Percentiles rank a stretch among this genome's conserved stretches.
Evolutionary conservation across 441 rosid genomes (phyloP).

Genomic region (Gossypium laxum): DNA sequence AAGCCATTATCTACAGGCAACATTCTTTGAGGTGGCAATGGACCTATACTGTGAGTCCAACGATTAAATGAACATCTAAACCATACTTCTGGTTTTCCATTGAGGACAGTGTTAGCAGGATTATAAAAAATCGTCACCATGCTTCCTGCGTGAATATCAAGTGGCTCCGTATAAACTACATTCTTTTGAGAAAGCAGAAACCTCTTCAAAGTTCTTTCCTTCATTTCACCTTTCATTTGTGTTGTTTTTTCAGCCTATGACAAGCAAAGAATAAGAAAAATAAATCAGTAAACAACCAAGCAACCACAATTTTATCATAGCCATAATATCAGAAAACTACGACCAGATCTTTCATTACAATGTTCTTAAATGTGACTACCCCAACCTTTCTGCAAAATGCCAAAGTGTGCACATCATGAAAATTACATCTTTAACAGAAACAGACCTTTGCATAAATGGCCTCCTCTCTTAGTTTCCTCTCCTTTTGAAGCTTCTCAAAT

Average conservation of each 20-base stretch:
- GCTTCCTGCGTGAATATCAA: conserved; percentile 70
- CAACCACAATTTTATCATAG: background rate
- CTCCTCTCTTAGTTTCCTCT: conserved; percentile 62
- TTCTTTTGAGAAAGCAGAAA: conserved; percentile 79
- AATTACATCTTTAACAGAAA: conserved; percentile 8
- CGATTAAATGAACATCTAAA: conserved; percentile 86
- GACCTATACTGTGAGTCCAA: conserved; percentile 73
- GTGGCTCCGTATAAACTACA: conserved; percentile 76
- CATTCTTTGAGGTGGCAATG: conserved; percentile 80
- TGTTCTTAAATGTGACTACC: background rate
- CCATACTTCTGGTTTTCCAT: conserved; percentile 83
- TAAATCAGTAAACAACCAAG: background rate
- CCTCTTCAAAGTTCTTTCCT: conserved; percentile 59
- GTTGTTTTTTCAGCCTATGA: conserved; percentile 59
- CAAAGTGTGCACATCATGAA: background rate
- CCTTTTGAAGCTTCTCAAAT: conserved; percentile 53
- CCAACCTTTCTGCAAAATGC: background rate
- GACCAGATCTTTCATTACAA: background rate
- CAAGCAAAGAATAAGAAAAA: conserved; percentile 17
- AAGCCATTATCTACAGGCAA: conserved; percentile 43
- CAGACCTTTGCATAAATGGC: conserved; percentile 67
- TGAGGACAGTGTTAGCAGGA: conserved; percentile 69
- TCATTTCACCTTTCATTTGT: conserved; percentile 61
- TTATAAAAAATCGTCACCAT: conserved; percentile 58
- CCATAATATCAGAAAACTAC: background rate